A percentile compares a stretch with the other conserved stretches of the same genome.
Evolutionary conservation across 768 basidiomycete species (phyloP).

Genomic region (Wakefieldia striispora): DNA sequence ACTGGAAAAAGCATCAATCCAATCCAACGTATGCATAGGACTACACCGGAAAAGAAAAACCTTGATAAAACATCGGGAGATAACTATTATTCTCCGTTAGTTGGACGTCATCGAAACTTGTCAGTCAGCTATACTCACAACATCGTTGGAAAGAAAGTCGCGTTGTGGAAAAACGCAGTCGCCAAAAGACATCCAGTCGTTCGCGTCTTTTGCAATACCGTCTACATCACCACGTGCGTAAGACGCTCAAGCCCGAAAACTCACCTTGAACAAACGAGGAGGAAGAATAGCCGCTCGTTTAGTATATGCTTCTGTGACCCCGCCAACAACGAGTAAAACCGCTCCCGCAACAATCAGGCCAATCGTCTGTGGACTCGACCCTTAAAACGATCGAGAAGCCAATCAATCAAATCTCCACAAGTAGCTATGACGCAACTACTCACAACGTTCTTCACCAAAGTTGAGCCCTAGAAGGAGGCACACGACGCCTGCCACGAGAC

Average conservation of each 20-base stretch:
- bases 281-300: conserved; percentile 68
- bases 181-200: conserved; percentile 64
- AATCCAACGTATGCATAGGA: not conserved
- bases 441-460: conserved; percentile 62
- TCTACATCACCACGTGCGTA: too few relatives aligned
- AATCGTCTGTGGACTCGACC: conserved; percentile 58
- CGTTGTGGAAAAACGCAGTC: conserved; percentile 57
- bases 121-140: conserved; percentile 13
- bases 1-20: conserved; percentile 26
- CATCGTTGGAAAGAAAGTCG: conserved; percentile 53
- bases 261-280: conserved; percentile 67
- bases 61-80: conserved; percentile 74
- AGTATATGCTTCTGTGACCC: conserved; percentile 59
- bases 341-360: conserved; percentile 54
- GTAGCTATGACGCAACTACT: conserved; percentile 20
- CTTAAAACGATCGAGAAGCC: conserved; percentile 28
- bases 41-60: not conserved
- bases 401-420: not conserved
- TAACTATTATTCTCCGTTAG: conserved; percentile 36
- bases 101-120: not conserved
- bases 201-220: conserved; percentile 45
- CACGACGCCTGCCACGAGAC: conserved; percentile 62
- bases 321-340: conserved; percentile 46
- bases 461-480: conserved; percentile 71
- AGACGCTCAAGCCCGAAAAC: not conserved